A percentile compares a stretch with the other conserved stretches of the same genome.
Conservation (phyloP, 2,329 filamentous ascomycete genomes). For the Plectosphaerella sp. region DNA sequence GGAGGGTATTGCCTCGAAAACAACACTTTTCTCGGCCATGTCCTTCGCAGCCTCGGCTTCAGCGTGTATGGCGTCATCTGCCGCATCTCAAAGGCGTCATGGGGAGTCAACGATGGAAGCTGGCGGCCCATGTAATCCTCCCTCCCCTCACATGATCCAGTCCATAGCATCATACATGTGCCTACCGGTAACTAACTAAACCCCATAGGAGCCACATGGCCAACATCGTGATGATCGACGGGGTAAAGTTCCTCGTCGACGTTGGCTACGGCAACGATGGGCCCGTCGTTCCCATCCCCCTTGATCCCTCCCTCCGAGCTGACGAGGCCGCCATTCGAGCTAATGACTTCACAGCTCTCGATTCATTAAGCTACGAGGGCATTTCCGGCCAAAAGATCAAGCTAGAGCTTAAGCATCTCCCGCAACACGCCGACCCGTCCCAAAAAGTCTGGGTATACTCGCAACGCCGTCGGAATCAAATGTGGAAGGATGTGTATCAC, state of each 20-base stretch:
- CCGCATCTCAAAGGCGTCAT: conserved; percentile 21
- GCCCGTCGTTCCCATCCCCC: conserved; percentile 22
- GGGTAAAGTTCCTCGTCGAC: conserved; percentile 45
- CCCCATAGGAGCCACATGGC: conserved; percentile 56
- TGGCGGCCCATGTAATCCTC: conserved; percentile 19
- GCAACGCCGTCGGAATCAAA: conserved; percentile 16
- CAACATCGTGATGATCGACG: conserved; percentile 49
- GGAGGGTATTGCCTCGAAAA: conserved; percentile 48
- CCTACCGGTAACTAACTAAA: no score
- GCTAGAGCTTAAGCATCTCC: conserved; percentile 29
- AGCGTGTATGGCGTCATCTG: conserved; percentile 44
- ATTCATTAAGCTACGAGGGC: no score
- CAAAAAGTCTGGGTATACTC: conserved; percentile 34
- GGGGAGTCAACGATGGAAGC: conserved; percentile 5
- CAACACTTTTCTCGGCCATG: conserved; percentile 36
- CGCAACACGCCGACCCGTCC: conserved; percentile 21
- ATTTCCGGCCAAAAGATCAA: conserved; percentile 10
- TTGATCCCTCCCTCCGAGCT: conserved; percentile 6
- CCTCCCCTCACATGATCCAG: neutral
- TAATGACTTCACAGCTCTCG: no score
- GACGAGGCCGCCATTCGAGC: no score
- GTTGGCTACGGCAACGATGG: conserved; percentile 54
- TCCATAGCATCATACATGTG: no score
- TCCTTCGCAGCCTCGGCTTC: conserved; percentile 45
- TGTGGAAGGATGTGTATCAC: conserved; percentile 43